Conservation (phyloP, 768 basidiomycete genomes). For the Dentipellis fragilis region DNA sequence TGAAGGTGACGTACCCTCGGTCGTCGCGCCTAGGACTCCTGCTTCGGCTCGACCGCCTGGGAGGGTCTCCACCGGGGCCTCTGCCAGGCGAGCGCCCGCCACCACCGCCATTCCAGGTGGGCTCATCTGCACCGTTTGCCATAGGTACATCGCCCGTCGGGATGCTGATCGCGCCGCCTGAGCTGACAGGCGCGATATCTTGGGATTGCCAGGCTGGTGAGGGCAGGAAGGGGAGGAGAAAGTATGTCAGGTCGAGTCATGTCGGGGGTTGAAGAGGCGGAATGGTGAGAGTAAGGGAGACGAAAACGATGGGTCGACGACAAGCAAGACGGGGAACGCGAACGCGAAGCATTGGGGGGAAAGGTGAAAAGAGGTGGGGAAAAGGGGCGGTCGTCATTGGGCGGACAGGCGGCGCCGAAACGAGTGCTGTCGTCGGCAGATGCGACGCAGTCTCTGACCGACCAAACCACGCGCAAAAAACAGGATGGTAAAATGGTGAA, state of each 20-base stretch:
- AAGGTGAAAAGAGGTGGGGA: slow-evolving; percentile 11
- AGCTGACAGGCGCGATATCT: slow-evolving; percentile 56
- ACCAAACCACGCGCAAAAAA: background rate
- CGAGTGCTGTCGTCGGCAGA: background rate
- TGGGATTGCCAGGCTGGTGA: slow-evolving; percentile 74
- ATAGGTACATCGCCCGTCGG: slow-evolving; percentile 39
- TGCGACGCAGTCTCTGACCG: too few species aligned
- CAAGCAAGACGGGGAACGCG: slow-evolving; percentile 4
- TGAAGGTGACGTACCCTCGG: slow-evolving; percentile 37
- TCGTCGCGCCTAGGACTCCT: slow-evolving; percentile 55
- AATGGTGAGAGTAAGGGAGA: slow-evolving; percentile 15
- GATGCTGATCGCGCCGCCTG: slow-evolving; percentile 52
- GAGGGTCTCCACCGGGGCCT: slow-evolving; percentile 34
- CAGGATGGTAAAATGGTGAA: background rate
- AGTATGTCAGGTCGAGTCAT: slow-evolving; percentile 21
- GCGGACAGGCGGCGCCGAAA: background rate
- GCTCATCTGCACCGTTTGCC: slow-evolving; percentile 38
- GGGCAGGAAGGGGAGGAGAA: slow-evolving; percentile 25
- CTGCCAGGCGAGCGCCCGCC: slow-evolving; percentile 33
- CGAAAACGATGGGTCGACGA: slow-evolving; percentile 17
- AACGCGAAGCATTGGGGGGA: background rate
- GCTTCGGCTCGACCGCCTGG: slow-evolving; percentile 68
- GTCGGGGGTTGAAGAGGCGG: slow-evolving; percentile 5
- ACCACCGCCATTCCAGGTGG: slow-evolving; percentile 45
- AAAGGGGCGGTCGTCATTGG: background rate